phyloP scores from a whole-genome alignment of 1,284 basidiomycete species.

The Apiotrichum porosum region DNA sequence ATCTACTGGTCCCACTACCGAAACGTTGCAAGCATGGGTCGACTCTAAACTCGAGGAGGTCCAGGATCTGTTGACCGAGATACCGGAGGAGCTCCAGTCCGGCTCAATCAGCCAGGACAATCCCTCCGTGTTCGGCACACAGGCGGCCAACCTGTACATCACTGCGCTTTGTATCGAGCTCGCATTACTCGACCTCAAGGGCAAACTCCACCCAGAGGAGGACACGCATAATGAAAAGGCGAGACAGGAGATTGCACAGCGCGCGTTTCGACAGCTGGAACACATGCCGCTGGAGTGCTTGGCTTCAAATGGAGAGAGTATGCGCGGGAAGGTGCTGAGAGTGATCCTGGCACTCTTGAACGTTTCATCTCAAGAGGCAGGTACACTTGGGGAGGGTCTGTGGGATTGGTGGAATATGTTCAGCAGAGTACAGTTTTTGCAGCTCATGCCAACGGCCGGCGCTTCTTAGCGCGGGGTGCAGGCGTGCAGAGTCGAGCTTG shows the following conservation, averaged over 20 bases:
- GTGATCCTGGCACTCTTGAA: slow-evolving; percentile 25
- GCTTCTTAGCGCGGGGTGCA: too few relatives aligned
- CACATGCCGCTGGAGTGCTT: slow-evolving; percentile 27
- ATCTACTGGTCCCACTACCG: slow-evolving; percentile 5
- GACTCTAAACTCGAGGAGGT: not conserved
- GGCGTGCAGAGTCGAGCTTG: too few relatives aligned
- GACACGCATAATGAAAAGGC: slow-evolving; percentile 9
- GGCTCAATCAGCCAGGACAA: not conserved
- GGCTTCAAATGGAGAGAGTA: slow-evolving; percentile 29
- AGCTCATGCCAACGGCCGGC: too few relatives aligned
- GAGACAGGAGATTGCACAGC: slow-evolving; percentile 19
- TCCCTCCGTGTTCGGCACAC: slow-evolving; percentile 18
- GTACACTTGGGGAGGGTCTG: slow-evolving; percentile 17
- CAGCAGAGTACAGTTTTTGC: slow-evolving; percentile 1
- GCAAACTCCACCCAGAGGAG: slow-evolving; percentile 15
- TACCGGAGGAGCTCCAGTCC: slow-evolving; percentile 9
- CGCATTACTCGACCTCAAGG: slow-evolving; percentile 24
- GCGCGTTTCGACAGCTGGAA: slow-evolving; percentile 13
- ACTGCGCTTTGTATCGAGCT: slow-evolving; percentile 28
- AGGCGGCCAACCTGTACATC: slow-evolving; percentile 31
- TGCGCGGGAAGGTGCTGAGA: slow-evolving; percentile 30
- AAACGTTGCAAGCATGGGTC: not conserved
- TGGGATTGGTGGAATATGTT: slow-evolving; percentile 38
- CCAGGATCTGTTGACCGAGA: slow-evolving; percentile 7
- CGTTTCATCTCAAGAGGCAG: slow-evolving; percentile 9